Base-by-base conservation (phyloP, 306 rosid genomes). In the Sechiopsis laciniata region DNA sequence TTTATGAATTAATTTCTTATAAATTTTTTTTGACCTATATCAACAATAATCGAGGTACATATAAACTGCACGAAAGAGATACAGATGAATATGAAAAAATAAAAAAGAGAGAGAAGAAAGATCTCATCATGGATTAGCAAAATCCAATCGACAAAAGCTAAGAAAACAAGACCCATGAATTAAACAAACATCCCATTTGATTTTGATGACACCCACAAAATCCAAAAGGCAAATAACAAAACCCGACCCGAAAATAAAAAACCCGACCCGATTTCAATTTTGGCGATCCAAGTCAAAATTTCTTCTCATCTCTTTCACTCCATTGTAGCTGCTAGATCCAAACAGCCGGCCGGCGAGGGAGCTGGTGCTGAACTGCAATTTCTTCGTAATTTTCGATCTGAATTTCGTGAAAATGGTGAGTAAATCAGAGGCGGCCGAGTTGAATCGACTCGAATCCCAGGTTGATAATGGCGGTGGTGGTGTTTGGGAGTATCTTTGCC, bases 401-500 rank as follows among this genome's bases (percentile, higher is more conserved):
- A 82, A 81, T 75, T 68, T 78, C 77, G 78, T 45, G 62, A 80
- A 75, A 77, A 95, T 95, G 99, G 97, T 95, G 73, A 95, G 91
- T 55, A 88, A 87, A 74, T 80, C 88, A 29, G 99, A 95, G 80
- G 91, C 86, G 69, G 68, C 84, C 17, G 89, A 89, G 74, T 75
- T 95, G 88, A 81, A 86, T 78, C 80, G 85, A 66, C 87, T 95
- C 21, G 97, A 91, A 79, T 88, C 58, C 72, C 99, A 95, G 91
- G 99, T 91, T 29, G 99, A 95, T 60, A 95, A 95, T 74, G 99
- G 87, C 54, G 99, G 99, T 5, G 99, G 97, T 67, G 99, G 97
- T n/a, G 97, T 85, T 4, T 95, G 96, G 99, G 99, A 91, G 80
- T 95, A 86, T 57, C 93, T 95, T 46, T 85, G 82, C 50, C 84